Conservation (phyloP, 2,329 filamentous ascomycete genomes). For the Colletotrichum cordylinicola region DNA sequence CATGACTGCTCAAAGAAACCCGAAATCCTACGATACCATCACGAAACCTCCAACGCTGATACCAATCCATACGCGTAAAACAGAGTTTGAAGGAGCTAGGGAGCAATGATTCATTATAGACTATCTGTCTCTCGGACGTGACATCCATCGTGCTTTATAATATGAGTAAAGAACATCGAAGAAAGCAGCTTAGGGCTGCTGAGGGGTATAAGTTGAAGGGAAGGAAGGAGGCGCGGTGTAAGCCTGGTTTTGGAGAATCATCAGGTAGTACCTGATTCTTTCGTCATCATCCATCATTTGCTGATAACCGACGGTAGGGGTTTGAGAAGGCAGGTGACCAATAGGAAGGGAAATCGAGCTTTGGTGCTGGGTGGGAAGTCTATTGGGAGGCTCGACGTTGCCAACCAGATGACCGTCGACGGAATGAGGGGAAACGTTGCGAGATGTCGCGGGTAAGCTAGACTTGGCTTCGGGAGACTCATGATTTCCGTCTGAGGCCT, state of each 20-base stretch:
- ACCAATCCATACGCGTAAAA: not conserved
- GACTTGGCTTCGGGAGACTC: not conserved
- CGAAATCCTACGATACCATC: not conserved
- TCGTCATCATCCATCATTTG: not conserved
- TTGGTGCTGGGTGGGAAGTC: not conserved
- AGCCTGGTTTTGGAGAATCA: not conserved
- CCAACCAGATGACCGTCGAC: not conserved
- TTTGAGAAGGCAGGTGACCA: not conserved
- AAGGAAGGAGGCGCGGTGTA: not conserved
- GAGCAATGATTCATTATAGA: constrained; percentile 2
- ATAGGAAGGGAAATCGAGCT: not conserved
- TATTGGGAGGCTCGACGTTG: not conserved
- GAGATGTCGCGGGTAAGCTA: not conserved
- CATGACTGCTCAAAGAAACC: not conserved
- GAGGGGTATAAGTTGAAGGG: constrained; percentile 18
- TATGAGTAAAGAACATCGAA: not conserved
- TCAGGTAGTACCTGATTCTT: not conserved
- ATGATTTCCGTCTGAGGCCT: not conserved
- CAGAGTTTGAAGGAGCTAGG: not conserved
- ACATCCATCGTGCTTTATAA: not conserved
- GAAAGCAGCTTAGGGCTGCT: constrained; percentile 18
- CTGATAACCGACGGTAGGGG: not conserved
- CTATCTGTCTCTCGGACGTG: not conserved
- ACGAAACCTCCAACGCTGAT: not conserved
- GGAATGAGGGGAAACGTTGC: not conserved